phyloP scores from a whole-genome alignment of 1,139 yeast species.

The Suhomyces bokatorum region DNA sequence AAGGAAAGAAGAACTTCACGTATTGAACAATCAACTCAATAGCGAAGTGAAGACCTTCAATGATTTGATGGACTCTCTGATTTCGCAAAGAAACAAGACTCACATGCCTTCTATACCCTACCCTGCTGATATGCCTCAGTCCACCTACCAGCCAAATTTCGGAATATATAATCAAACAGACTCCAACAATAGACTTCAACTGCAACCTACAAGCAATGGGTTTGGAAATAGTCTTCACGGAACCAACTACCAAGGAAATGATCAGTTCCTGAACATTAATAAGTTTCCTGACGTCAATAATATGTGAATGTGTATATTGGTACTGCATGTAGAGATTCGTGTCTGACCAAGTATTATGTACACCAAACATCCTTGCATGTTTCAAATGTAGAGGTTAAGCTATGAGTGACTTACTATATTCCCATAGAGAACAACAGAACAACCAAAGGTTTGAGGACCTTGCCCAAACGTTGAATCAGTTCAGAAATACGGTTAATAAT shows the following conservation, averaged over 20 bases:
- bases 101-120: constrained; percentile 18
- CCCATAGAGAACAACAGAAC: constrained; percentile 48
- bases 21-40: constrained; percentile 68
- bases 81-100: constrained; percentile 25
- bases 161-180: constrained; percentile 1
- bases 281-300: constrained; percentile 33
- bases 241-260: not conserved
- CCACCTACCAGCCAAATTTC: constrained; percentile 1
- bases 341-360: not conserved
- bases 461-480: constrained; percentile 47
- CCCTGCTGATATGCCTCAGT: constrained; percentile 16
- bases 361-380: not conserved
- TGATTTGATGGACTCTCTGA: constrained; percentile 59
- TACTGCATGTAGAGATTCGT: not conserved
- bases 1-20: constrained; percentile 71
- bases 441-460: constrained; percentile 47
- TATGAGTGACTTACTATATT: constrained; percentile 41
- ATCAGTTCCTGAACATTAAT: constrained; percentile 31
- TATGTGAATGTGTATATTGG: constrained; percentile 12
- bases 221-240: constrained; percentile 31
- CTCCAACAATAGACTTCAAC: constrained; percentile 20
- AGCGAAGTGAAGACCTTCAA: constrained; percentile 70
- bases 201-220: constrained; percentile 40
- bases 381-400: not conserved
- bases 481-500: constrained; percentile 44